These are phyloP conservation scores for Diaporthe vaccinii DNA, from an alignment of 2,329 filamentous ascomycete genomes.

Conservation along the genomic window DNA sequence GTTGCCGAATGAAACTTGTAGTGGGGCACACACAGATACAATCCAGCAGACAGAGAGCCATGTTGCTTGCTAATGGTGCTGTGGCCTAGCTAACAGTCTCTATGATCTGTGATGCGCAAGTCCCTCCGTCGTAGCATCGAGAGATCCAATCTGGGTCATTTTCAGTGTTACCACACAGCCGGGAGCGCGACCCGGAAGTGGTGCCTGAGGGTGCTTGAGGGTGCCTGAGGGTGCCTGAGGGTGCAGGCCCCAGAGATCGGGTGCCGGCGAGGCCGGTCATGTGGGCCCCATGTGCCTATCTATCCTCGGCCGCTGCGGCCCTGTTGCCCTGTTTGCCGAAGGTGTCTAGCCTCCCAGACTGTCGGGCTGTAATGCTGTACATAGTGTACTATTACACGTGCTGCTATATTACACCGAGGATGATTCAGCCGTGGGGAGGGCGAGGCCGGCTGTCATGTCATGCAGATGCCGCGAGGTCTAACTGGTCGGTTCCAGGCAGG, in stretches of 20 bases:
- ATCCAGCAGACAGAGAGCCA: not conserved
- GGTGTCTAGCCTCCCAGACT: slow-evolving; percentile 28
- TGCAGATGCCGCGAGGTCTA: not conserved
- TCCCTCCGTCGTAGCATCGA: not conserved
- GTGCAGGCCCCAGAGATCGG: slow-evolving; percentile 1
- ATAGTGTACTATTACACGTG: slow-evolving; percentile 1
- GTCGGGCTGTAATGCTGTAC: slow-evolving; percentile 11
- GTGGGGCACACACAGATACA: not conserved
- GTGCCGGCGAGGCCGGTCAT: slow-evolving; percentile 8
- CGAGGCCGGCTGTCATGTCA: not conserved
- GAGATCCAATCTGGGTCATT: not conserved
- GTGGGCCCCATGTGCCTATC: slow-evolving; percentile 1
- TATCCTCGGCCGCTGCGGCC: slow-evolving; percentile 25
- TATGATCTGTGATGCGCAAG: not conserved
- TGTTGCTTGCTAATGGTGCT: not conserved
- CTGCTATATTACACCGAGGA: not conserved
- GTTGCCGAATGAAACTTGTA: slow-evolving; percentile 16
- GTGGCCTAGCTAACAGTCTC: not conserved
- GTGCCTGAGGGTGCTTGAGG: not conserved
- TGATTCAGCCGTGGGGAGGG: not conserved
- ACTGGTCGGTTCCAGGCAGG: not conserved
- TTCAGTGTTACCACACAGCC: slow-evolving; percentile 10
- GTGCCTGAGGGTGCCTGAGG: too few relatives aligned
- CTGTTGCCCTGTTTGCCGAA: not conserved
- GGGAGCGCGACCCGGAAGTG: slow-evolving; percentile 10